Evolutionary conservation across 768 basidiomycete species (phyloP), one percentile per base, ranked within the genome.

Genomic region (Kwoniella shandongensis): DNA sequence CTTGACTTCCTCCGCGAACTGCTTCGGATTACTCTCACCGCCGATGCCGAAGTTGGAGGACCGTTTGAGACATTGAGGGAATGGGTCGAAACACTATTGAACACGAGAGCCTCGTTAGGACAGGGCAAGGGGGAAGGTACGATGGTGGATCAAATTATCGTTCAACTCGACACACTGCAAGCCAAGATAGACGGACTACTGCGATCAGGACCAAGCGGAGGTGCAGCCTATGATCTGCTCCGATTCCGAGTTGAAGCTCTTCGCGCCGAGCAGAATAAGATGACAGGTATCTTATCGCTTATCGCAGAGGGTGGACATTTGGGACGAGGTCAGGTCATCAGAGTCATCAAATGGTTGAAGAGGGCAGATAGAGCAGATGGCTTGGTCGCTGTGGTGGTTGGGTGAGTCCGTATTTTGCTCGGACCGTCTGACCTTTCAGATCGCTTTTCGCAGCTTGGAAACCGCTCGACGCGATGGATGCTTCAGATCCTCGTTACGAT

Each of bases 341-440:
- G 60, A 44, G 39, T 70, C 26, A 17, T 73, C 18, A 68, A 68
- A 45, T 73, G 72, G 72, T 49, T 73, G 51, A 70, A 67, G 57
- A 66, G 65, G 52, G 35, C 27, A 6, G 62, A 66, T 5, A 49
- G 60, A 52, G 40, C 66, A 41, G 72, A 73, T 53, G 57, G 57
- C 4, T 18, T 73, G 38, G 50, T 57, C 15, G 42, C 48, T 12
- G 29, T 58, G 13, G 68, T 73, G 1, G 41, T 69, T 22, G 20
- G 49, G 67, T 72, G 54, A 61, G 67, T 65, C 7, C 1, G 4
- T n/a, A 30, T 8, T 17, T 23, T 6, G 45, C 20, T 13, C 27
- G 7, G 15, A 36, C 47, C 49, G 38, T 50, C 41, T 18, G 13
- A 38, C 18, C 20, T 1, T 13, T 12, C 25, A 65, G 66, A 29